Base-by-base conservation (phyloP, 2,329 filamentous ascomycete species). In the Xylariaceae sp. region DNA sequence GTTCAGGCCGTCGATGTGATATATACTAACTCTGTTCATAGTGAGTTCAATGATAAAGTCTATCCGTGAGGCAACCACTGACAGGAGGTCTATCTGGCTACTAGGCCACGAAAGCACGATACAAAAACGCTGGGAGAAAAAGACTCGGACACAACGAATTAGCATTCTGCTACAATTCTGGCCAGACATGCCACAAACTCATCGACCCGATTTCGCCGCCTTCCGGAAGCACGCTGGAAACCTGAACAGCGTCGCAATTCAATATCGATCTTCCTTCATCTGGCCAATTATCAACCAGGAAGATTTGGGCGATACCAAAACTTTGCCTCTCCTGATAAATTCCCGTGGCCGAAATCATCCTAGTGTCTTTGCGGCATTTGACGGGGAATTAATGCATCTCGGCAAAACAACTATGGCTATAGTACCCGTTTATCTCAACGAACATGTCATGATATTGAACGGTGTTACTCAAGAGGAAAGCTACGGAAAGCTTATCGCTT, bases 201-300 rank as follows among this genome's bases (percentile, higher is more conserved):
- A 82, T 56, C 73, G 75, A 0, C 76, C 78, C 0, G 78, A 82
- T 46, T 74, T 78, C 20, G 57, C 56, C 4, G 66, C 64, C 12
- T 64, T 66, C 20, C 56, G 54, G n/a, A 59, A 52, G 25, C 50
- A 62, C 12, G 25, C 48, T 3, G 11, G 34, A 2, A 16, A 55
- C 11, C 20, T 60, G 23, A 47, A 52, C 5, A 21, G 44, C 3
- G 3, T 22, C 1, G 53, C 55, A 3, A 56, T 55, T 10, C 49
- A 54, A 20, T 55, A 62, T n/a, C 53, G 45, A 6, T 65, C 69
- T 5, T 43, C 61, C 7, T 78, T 64, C 48, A 57, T 77, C 34
- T 80, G 70, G 67, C 79, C 79, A 0, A 67, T 74, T 37, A 72
- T 83, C 56, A 83, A 83, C 51, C 64, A 76, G 33, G 75, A 83